Conservation (phyloP, 2,329 filamentous ascomycete genomes). For the Chaetomiaceae sp. region DNA sequence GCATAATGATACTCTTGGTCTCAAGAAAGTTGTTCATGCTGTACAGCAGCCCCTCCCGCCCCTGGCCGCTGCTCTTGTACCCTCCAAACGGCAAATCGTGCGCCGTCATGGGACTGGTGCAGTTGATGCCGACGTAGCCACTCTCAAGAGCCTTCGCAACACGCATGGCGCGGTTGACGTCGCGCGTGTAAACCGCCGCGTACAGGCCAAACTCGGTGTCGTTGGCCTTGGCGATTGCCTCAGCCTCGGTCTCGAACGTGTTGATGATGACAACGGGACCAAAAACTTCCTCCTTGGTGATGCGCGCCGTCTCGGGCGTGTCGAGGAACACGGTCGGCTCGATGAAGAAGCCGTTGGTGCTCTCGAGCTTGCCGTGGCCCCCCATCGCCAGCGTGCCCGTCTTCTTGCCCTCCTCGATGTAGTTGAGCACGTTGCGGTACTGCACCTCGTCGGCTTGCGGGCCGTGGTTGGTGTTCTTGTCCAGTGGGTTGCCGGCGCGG, state of each 20-base stretch:
- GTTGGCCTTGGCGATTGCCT: slow-evolving; percentile 51
- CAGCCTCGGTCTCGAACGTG: slow-evolving; percentile 53
- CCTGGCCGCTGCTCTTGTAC: slow-evolving; percentile 38
- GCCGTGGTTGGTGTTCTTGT: slow-evolving; percentile 35
- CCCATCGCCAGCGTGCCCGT: slow-evolving; percentile 33
- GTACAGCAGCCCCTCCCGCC: slow-evolving; percentile 34
- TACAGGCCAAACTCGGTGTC: slow-evolving; percentile 54
- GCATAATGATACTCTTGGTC: slow-evolving; percentile 32
- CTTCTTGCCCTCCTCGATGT: slow-evolving; percentile 43
- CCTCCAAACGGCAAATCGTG: slow-evolving; percentile 41
- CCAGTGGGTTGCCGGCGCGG: slow-evolving; percentile 36
- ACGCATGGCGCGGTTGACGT: slow-evolving; percentile 43
- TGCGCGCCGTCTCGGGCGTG: slow-evolving; percentile 38
- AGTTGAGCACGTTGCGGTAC: slow-evolving; percentile 43
- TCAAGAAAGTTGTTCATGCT: slow-evolving; percentile 37
- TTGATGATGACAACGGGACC: slow-evolving; percentile 59
- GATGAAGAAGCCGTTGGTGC: slow-evolving; percentile 37
- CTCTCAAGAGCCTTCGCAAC: slow-evolving; percentile 51
- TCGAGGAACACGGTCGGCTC: slow-evolving; percentile 44
- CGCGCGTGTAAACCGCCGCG: slow-evolving; percentile 50
- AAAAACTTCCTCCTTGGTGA: slow-evolving; percentile 60
- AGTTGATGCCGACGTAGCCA: slow-evolving; percentile 58
- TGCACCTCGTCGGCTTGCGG: slow-evolving; percentile 49
- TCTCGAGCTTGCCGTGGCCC: slow-evolving; percentile 28
- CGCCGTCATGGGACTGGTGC: slow-evolving; percentile 35